Evolutionary conservation across 2,329 filamentous ascomycete genomes (phyloP).

Genomic region (Ophiostoma fasciatum): DNA sequence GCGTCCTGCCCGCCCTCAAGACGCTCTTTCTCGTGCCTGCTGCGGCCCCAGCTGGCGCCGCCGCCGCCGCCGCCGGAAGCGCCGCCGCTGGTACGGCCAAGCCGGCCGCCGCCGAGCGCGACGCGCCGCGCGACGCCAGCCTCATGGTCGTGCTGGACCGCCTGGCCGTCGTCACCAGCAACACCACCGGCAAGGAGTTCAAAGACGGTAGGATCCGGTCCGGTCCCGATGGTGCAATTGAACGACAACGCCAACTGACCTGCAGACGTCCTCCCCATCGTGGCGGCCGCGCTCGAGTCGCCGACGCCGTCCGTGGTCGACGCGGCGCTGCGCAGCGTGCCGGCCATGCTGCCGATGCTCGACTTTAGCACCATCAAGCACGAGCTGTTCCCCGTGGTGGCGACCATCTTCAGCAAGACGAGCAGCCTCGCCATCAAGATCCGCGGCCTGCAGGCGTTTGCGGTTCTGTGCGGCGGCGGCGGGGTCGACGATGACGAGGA

Average conservation of each 20-base stretch:
- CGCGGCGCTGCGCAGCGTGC: conserved; percentile 63
- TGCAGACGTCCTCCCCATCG: conserved; percentile 75
- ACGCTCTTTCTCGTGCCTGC: conserved; percentile 58
- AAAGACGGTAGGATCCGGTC: conserved; percentile 55
- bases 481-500: conserved; percentile 41
- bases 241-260: conserved; percentile 7
- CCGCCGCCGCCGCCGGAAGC: conserved; percentile 72
- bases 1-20: conserved; percentile 69
- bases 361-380: conserved; percentile 97
- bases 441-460: conserved; percentile 77
- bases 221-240: background rate
- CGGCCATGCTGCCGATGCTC: conserved; percentile 68
- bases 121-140: conserved; percentile 72
- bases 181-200: conserved; percentile 82
- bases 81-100: conserved; percentile 47
- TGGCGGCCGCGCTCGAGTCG: conserved; percentile 72
- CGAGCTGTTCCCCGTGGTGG: conserved; percentile 86
- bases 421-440: conserved; percentile 92
- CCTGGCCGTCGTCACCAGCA: conserved; percentile 58
- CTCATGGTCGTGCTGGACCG: conserved; percentile 86
- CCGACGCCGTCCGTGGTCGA: conserved; percentile 82
- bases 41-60: conserved; percentile 39
- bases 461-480: conserved; percentile 72
- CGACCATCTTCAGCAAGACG: conserved; percentile 80
- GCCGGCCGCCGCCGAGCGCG: conserved; percentile 51